A percentile compares a stretch with the other conserved stretches of the same genome.
Conservation (phyloP, 2,329 filamentous ascomycete species). For the Pseudogymnoascus sp. region DNA sequence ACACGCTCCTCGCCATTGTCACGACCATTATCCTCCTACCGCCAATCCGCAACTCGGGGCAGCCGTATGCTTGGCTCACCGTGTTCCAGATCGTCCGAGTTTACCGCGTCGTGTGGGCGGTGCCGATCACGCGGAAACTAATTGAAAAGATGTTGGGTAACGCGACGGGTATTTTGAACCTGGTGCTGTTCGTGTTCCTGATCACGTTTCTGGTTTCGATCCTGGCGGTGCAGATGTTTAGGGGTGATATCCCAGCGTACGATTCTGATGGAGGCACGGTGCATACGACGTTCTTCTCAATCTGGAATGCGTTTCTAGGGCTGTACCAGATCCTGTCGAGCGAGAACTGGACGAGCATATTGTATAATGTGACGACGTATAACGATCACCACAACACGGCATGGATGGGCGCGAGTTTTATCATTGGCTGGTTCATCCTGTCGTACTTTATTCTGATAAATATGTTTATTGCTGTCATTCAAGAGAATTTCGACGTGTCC, state of each 20-base stretch:
- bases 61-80: conserved; percentile 77
- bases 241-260: conserved; percentile 68
- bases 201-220: conserved; percentile 92
- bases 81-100: conserved; percentile 88
- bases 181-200: conserved; percentile 93
- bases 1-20: conserved; percentile 70
- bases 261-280: conserved; percentile 56
- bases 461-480: conserved; percentile 99
- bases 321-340: conserved; percentile 98
- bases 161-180: conserved; percentile 80
- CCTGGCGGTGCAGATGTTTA: conserved; percentile 86
- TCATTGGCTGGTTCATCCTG: conserved; percentile 93
- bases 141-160: conserved; percentile 87
- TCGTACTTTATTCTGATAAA: conserved; percentile 94
- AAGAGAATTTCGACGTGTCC: conserved; percentile 97
- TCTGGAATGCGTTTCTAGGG: conserved; percentile 91
- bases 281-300: conserved; percentile 73
- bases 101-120: conserved; percentile 84
- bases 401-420: conserved; percentile 87
- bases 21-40: conserved; percentile 84
- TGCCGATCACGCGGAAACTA: conserved; percentile 78
- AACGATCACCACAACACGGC: conserved; percentile 61
- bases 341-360: conserved; percentile 86
- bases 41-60: conserved; percentile 62
- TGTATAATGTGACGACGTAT: conserved; percentile 73